Evolutionary conservation across 2,329 filamentous ascomycete genomes (phyloP), one percentile per base, ranked within the genome.

Genomic region (Leptographium wingfieldii): DNA sequence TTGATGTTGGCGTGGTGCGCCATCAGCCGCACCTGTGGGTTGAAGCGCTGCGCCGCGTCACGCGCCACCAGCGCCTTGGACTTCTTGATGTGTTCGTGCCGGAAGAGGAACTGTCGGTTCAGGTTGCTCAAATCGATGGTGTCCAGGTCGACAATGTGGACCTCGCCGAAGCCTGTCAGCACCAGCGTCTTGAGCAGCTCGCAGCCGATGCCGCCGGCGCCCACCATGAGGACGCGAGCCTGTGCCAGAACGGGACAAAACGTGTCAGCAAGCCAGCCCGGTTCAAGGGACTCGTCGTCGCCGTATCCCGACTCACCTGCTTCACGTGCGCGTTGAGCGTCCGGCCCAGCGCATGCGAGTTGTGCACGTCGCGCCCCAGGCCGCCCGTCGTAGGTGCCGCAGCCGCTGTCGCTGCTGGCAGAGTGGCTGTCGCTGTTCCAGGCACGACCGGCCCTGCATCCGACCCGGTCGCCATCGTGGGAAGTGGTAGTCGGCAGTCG

Each of bases 61-160:
- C 61, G 60, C 1, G 64, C 64, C 78, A 94, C 92, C 74, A 95
- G 74, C 57, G 94, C 92, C 71, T 99, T 99, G 1, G 92, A 84
- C 72, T 96, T 96, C 74, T 96, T 97, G 74, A 99, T 97, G 69
- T 99, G 94, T 71, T 97, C 92, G 68, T 92, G 87, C 63, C 92
- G 84, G 73, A 99, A 99, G 55, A 99, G 84, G 69, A 99, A 99
- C 72, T 99, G 94, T 59, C 94, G 88, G 68, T 99, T 99, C 57
- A 99, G 81, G 70, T 99, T 99, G 75, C 91, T 96, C 27, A 99
- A 80, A 70, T 99, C 94, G 74, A 99, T 97, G 1, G 94, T 99
- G 72, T 99, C 94, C 62, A 99, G 87, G 73, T 99, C 94, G 66
- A 99, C 90, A 54, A 97, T 86, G 72, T 96, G 89, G 57, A 97